Evolutionary conservation across 208 protist genomes (phyloP).

Genomic region (Phytomonas serpens): DNA sequence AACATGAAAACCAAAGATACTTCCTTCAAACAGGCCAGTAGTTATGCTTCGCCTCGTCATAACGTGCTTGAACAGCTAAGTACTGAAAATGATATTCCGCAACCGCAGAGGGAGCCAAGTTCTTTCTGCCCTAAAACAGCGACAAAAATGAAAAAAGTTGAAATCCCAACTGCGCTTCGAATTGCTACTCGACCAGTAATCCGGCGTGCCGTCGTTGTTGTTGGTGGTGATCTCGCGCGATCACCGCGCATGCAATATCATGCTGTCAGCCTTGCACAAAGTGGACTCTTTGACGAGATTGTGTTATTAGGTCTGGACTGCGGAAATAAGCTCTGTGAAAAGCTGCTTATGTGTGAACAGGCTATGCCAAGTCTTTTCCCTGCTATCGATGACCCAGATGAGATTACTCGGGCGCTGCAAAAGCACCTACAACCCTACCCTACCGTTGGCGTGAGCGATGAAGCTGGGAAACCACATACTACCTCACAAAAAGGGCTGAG

Average conservation of each 20-base stretch:
- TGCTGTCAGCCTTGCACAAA: conserved; percentile 51
- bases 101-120: conserved; percentile 2
- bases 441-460: neutral
- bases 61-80: neutral
- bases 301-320: conserved; percentile 65
- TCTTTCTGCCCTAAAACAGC: neutral
- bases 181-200: conserved; percentile 37
- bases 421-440: neutral
- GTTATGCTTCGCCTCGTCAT: neutral
- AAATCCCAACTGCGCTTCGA: conserved; percentile 25
- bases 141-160: conserved; percentile 16
- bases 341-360: conserved; percentile 27
- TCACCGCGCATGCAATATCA: conserved; percentile 92
- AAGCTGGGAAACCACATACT: neutral
- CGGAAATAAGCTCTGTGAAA: conserved; percentile 65
- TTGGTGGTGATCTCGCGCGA: conserved; percentile 84
- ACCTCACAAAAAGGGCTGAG: neutral
- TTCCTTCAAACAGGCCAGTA: neutral
- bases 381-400: conserved; percentile 10
- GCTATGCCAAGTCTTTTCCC: conserved; percentile 23
- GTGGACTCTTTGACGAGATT: conserved; percentile 68
- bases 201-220: conserved; percentile 70
- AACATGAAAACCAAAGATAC: neutral
- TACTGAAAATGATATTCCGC: neutral
- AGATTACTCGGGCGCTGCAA: neutral